Conservation (phyloP, 371 early-diverging fungal genomes). For the Apophysomyces sp. region DNA sequence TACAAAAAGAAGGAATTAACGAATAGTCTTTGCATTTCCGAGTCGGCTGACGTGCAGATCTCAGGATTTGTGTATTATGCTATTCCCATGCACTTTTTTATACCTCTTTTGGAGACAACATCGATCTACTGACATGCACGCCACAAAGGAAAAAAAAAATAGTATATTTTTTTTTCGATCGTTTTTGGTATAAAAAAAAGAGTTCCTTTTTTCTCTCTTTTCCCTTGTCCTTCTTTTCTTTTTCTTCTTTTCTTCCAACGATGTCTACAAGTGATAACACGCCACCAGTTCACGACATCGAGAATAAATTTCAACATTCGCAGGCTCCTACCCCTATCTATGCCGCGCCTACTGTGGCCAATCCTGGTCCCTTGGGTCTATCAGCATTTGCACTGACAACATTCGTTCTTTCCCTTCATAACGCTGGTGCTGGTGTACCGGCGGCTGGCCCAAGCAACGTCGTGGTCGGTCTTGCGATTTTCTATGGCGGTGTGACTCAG, state of each 20-base stretch:
- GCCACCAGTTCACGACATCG: not conserved
- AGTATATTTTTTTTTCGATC: not conserved
- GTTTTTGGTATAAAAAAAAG: not conserved
- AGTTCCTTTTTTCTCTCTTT: not conserved
- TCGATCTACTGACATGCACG: not conserved
- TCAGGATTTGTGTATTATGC: too few relatives aligned
- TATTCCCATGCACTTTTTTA: too few relatives aligned
- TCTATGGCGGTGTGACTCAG: conserved; percentile 76
- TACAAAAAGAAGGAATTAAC: too few relatives aligned
- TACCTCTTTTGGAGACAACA: too few relatives aligned
- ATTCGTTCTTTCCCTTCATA: conserved; percentile 63
- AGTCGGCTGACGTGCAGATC: too few relatives aligned
- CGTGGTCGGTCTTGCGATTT: conserved; percentile 64
- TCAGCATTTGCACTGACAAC: conserved; percentile 72
- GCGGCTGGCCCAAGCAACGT: conserved; percentile 51
- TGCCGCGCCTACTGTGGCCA: conserved; percentile 42
- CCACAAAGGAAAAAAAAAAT: not conserved
- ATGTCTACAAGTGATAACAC: not conserved
- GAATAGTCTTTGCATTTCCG: too few relatives aligned
- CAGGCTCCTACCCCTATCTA: conserved; percentile 12
- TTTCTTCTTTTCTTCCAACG: not conserved
- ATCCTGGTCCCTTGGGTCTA: conserved; percentile 75
- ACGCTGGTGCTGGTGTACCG: conserved; percentile 63
- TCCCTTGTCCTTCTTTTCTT: not conserved
- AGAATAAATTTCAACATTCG: not conserved